These are phyloP conservation scores for Cornus suecica DNA, from an alignment of 148 eudicot species.

Conservation along the genomic window DNA sequence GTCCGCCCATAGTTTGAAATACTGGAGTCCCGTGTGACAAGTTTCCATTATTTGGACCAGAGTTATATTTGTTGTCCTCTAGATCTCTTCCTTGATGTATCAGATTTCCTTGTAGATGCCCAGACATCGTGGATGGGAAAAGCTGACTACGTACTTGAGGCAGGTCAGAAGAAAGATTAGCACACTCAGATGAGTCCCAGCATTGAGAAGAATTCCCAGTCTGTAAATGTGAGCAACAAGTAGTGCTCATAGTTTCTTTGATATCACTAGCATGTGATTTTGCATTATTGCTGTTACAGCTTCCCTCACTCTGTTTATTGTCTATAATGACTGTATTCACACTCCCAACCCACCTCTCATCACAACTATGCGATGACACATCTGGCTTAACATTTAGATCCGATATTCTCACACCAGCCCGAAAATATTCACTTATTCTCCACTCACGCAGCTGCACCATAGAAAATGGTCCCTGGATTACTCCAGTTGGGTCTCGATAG, in stretches of 20 bases:
- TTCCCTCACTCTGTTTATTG: constrained; percentile 32
- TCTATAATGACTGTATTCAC: constrained; percentile 21
- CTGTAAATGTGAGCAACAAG: neutral
- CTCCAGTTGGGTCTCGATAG: constrained; percentile 65
- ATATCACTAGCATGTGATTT: constrained; percentile 19
- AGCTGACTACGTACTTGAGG: constrained; percentile 15
- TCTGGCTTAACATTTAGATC: constrained; percentile 36
- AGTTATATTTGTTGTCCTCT: constrained; percentile 1
- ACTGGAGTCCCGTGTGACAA: neutral
- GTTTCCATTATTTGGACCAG: constrained; percentile 4
- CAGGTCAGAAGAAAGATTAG: constrained; percentile 11
- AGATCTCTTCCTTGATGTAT: neutral
- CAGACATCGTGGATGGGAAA: neutral
- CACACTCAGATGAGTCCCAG: constrained; percentile 13
- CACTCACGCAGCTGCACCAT: constrained; percentile 66
- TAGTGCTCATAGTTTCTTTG: constrained; percentile 1
- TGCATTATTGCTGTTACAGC: constrained; percentile 9
- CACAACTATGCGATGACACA: constrained; percentile 37
- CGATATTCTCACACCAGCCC: constrained; percentile 69
- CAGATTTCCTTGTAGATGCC: no score
- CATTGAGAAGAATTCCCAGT: neutral
- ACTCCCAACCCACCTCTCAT: no score
- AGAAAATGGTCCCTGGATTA: constrained; percentile 72
- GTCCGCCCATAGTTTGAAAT: constrained; percentile 13
- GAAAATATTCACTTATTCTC: constrained; percentile 61